Evolutionary conservation across 805 yeast genomes (phyloP).

Genomic region (Peterozyma xylosa): DNA sequence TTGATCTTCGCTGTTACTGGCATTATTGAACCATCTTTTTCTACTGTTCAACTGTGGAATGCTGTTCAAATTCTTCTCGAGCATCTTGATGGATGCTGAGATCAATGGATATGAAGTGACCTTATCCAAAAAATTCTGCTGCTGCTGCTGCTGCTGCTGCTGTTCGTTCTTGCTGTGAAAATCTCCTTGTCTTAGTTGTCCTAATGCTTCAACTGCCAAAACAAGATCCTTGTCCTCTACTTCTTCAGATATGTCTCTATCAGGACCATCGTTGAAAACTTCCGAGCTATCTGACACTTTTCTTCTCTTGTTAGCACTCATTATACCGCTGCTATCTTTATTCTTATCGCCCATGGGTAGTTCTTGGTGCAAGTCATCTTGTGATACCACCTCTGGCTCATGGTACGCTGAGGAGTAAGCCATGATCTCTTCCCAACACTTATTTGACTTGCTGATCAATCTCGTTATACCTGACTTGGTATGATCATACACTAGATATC

Average conservation of each 20-base stretch:
- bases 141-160: conserved; percentile 3
- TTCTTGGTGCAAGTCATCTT: too few species aligned
- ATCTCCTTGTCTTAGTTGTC: conserved; percentile 15
- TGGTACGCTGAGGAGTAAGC: too few species aligned
- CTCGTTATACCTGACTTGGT: too few species aligned
- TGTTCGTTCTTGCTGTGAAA: not conserved
- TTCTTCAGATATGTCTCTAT: not conserved
- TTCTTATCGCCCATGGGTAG: too few species aligned
- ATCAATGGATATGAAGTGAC: conserved; percentile 28
- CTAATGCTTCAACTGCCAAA: conserved; percentile 23
- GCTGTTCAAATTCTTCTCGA: conserved; percentile 25
- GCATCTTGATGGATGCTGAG: conserved; percentile 25
- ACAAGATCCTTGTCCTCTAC: conserved; percentile 8
- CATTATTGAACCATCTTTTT: conserved; percentile 12
- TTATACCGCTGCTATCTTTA: too few species aligned
- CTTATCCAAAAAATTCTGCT: conserved; percentile 23
- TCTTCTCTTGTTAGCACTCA: too few species aligned
- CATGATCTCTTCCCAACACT: too few species aligned
- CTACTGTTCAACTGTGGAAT: conserved; percentile 14
- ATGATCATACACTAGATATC: too few species aligned
- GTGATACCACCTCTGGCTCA: too few species aligned
- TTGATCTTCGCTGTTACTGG: not conserved
- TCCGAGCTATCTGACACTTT: too few species aligned
- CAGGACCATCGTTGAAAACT: too few species aligned
- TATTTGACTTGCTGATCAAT: too few species aligned